Percentiles rank a stretch among this genome's conserved stretches.
Evolutionary conservation across 495 filamentous ascomycete species (phyloP).

Genomic region (Penicillium parvum): DNA sequence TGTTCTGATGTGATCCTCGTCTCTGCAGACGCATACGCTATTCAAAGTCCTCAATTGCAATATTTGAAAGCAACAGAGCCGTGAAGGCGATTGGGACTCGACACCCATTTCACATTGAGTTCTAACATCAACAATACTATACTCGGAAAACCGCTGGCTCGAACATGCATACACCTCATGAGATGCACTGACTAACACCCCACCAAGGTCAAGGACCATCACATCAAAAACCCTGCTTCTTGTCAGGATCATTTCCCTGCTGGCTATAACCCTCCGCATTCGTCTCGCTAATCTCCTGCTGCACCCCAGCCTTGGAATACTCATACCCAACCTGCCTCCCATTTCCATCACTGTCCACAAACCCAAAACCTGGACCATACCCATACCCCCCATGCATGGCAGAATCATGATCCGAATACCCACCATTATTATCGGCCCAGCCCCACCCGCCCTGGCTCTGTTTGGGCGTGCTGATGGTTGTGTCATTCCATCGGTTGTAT

Average conservation of each 20-base stretch:
- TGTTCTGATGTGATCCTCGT: neutral
- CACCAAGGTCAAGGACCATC: too few relatives aligned
- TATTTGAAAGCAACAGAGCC: too few relatives aligned
- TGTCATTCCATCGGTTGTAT: constrained; percentile 29
- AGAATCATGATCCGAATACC: neutral
- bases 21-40: constrained; percentile 1
- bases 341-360: constrained; percentile 27
- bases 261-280: neutral
- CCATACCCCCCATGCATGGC: constrained; percentile 4
- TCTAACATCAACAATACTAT: too few relatives aligned
- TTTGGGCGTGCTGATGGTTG: constrained; percentile 17
- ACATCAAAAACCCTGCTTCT: too few relatives aligned
- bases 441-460: constrained; percentile 19
- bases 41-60: neutral
- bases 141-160: too few relatives aligned
- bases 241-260: neutral
- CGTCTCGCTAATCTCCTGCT: constrained; percentile 9
- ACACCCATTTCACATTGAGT: too few relatives aligned
- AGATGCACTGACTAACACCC: too few relatives aligned
- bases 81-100: too few relatives aligned
- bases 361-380: constrained; percentile 20
- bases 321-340: constrained; percentile 16
- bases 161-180: too few relatives aligned
- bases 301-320: constrained; percentile 5
- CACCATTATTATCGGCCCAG: neutral